Evolutionary conservation across 768 basidiomycete species (phyloP), one percentile per base, ranked within the genome.

Genomic region (Calocybe cyanea): DNA sequence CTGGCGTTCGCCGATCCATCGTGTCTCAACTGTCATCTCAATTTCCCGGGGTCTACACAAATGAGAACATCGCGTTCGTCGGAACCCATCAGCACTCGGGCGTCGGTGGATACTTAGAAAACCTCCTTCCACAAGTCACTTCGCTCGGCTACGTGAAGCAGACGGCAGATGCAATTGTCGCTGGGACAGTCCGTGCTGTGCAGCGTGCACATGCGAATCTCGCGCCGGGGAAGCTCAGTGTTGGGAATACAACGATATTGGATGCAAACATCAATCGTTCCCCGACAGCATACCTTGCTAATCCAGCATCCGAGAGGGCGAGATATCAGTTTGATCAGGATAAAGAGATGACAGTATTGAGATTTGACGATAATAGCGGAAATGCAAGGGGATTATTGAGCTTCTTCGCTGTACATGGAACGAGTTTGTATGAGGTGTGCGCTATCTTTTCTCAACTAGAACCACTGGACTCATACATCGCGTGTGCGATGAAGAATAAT

Each of bases 401-500:
- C 60, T 88, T 85, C 65, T 89, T 83, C 60, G 69, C 87, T 0
- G 87, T 90, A 0, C 88, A 90, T 61, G 85, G 86, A 1, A 90
- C 87, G 13, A 86, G 84, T 51, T 54, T 88, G n/a, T 89, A 88
- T 55, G 73, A 81, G 66, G 87, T 87, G 51, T 18, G 59, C 46
- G 9, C 28, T 33, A 36, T 42, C 19, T 34, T 31, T 28, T 24
- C 42, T 40, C 17, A 17, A 30, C 38, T n/a, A 28, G 25, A 6
- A 28, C 11, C 30, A 33, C 32, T 41, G 5, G 25, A 18, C 50
- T 43, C n/a, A n/a, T n/a, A n/a, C n/a, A n/a, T n/a, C n/a, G n/a
- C n/a, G n/a, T 11, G 11, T 28, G 25, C 11, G 6, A 11, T 34
- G 20, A 51, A 88, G 85, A 91, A 90, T 58, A 90, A 88, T 51